Evolutionary conservation across 108 stramenopile genomes (phyloP), one percentile per base, ranked within the genome.

Genomic region (Cyclotella atomus): DNA sequence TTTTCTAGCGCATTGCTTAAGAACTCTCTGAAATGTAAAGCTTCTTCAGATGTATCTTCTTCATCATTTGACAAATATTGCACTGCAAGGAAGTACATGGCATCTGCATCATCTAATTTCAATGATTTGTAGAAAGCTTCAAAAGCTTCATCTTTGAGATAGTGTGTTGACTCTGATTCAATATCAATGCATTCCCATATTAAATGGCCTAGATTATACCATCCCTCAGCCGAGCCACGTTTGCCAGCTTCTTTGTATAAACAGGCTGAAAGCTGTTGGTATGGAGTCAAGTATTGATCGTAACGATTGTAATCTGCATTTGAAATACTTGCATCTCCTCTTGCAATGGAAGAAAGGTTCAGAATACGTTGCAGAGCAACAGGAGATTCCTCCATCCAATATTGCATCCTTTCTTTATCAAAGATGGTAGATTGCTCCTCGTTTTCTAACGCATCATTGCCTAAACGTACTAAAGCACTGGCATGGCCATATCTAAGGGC

Each of bases 11-110:
- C 38, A 9, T 41, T 41, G 38, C 12, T 41, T 7, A 41, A 12
- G 9, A 41, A 41, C n/a, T n/a, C n/a, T n/a, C n/a, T n/a, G n/a
- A n/a, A n/a, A n/a, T n/a, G n/a, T 41, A 12, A 41, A 41, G 38
- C 12, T 9, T 9, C 7, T 41, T 41, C 38, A 41, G 38, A 9
- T 41, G 34, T n/a, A n/a, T n/a, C 38, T 24, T 75, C 68, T 15
- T 73, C 82, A 33, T 72, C 30, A 12, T 36, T 52, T 5, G 82
- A 77, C 53, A 90, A 59, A 28, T 76, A 72, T 53, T 87, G 83
- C 19, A 89, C 91, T 15, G 87, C 91, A 4, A 95, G 83, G 65
- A 95, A 89, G 49, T 92, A 95, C 80, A 87, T 81, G 17, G 93
- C 89, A 83, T 95, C 93, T 0, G 81, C 67, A 71, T 95, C 93